phyloP scores from a whole-genome alignment of 1,139 yeast species.

The Insectozyma bohioensis region DNA sequence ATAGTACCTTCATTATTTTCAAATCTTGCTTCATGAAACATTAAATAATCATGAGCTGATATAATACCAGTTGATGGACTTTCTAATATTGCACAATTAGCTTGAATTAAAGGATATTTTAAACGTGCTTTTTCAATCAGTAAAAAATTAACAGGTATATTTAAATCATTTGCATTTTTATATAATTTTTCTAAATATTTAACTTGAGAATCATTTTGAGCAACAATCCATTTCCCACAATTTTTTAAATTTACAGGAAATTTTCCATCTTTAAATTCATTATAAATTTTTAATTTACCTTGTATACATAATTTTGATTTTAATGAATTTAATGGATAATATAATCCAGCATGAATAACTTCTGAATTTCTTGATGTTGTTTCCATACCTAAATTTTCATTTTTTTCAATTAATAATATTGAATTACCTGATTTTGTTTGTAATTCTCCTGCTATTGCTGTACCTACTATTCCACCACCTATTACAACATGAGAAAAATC shows the following conservation, averaged over 20 bases:
- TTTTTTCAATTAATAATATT: constrained; percentile 70
- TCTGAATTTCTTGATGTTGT: constrained; percentile 88
- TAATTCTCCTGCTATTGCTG: constrained; percentile 75
- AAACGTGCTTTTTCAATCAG: constrained; percentile 40
- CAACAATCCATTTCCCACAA: constrained; percentile 90
- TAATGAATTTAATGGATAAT: constrained; percentile 68
- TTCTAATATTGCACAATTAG: constrained; percentile 58
- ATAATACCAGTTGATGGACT: constrained; percentile 89
- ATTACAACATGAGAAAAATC: constrained; percentile 80
- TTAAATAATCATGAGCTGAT: constrained; percentile 74
- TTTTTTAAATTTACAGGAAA: constrained; percentile 52
- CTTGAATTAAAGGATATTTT: constrained; percentile 67
- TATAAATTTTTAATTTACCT: constrained; percentile 71
- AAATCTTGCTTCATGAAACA: constrained; percentile 54
- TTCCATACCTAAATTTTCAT: constrained; percentile 66
- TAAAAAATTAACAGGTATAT: constrained; percentile 61
- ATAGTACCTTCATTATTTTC: constrained; percentile 61
- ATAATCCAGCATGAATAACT: constrained; percentile 89
- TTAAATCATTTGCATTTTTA: constrained; percentile 49
- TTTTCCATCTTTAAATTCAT: constrained; percentile 33
- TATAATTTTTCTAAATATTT: constrained; percentile 57
- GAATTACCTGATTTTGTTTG: constrained; percentile 39
- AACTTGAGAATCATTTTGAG: constrained; percentile 66
- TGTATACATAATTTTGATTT: constrained; percentile 69
- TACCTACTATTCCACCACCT: constrained; percentile 89